Base-by-base conservation (phyloP, 495 filamentous ascomycete genomes). In the Cryomyces antarcticus region DNA sequence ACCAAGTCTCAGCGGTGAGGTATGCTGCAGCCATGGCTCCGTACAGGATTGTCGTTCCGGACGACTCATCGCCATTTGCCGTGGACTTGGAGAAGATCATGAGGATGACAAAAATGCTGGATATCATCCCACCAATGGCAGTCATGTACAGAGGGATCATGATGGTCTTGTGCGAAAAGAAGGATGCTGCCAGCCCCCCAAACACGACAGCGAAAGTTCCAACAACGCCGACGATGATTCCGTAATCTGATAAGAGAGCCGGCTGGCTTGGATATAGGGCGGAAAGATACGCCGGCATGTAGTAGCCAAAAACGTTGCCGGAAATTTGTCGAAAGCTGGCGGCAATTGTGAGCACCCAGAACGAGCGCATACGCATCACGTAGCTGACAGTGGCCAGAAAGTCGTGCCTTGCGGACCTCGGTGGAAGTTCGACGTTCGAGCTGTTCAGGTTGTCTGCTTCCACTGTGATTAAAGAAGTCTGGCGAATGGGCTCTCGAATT, bases 71-170 rank as follows among this genome's bases (percentile, higher is more conserved):
- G 6, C 37, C 39, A 5, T 41, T 36, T 6, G 55, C 45, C 3
- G 51, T 42, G 10, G 46, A 30, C 2, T 38, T 39, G 5, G 55
- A 60, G 48, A 50, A 60, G 28, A 55, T 12, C 55, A 57, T 54
- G 3, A 57, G 47, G 4, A 56, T n/a, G 1, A 58, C 49, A 31
- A 60, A 61, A 29, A 61, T 28, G 7, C 48, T 46, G 28, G 53
- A 53, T 5, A 58, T 44, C 55, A 61, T 58, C n/a, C 58, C 58
- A 7, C 58, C 58, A n/a, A 58, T 40, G 5, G 45, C 51, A 3
- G 52, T 51, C 7, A 61, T 28, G 28, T 50, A 58, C 6, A 61
- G 42, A 1, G 58, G 57, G 7, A 50, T 38, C 2, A 49, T 7
- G n/a, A 44, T 49, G 0, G 50, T 56, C 9, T 34, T 42, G 41